Conservation (phyloP, 2,329 filamentous ascomycete genomes). For the Sporothrix curviconia region DNA sequence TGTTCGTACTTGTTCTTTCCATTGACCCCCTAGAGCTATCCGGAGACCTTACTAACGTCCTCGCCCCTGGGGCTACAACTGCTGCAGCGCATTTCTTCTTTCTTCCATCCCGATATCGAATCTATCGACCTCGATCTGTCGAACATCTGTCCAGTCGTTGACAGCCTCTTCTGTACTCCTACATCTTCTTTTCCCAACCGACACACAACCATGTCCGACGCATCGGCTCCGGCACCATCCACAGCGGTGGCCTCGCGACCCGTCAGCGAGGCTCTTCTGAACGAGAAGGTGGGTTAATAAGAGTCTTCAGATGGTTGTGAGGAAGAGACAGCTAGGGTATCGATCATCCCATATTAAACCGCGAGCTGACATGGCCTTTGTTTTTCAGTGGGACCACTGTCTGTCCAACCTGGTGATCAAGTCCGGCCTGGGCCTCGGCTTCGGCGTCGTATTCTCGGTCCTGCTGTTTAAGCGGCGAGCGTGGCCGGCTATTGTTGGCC, state of each 20-base stretch:
- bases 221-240: constrained; percentile 47
- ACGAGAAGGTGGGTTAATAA: constrained; percentile 99
- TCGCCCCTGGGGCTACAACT: not conserved
- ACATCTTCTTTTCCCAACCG: not conserved
- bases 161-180: not conserved
- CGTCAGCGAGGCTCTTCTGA: constrained; percentile 94
- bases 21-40: not conserved
- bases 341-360: no score
- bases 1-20: not conserved
- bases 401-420: constrained; percentile 96
- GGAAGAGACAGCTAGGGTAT: not conserved
- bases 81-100: not conserved
- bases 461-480: constrained; percentile 96
- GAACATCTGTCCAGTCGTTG: not conserved
- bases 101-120: not conserved
- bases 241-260: constrained; percentile 66
- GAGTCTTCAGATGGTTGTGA: no score
- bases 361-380: no score
- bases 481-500: constrained; percentile 92
- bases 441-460: constrained; percentile 97
- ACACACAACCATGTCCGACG: constrained; percentile 46
- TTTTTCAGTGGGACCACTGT: constrained; percentile 86
- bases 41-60: not conserved
- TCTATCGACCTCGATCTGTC: no score
- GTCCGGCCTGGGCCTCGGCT: constrained; percentile 89